Percentiles rank a stretch among this genome's conserved stretches.
These are phyloP conservation scores for Thalassiosira delicatula DNA, from an alignment of 352 stramenopile species.

Conservation along the genomic window DNA sequence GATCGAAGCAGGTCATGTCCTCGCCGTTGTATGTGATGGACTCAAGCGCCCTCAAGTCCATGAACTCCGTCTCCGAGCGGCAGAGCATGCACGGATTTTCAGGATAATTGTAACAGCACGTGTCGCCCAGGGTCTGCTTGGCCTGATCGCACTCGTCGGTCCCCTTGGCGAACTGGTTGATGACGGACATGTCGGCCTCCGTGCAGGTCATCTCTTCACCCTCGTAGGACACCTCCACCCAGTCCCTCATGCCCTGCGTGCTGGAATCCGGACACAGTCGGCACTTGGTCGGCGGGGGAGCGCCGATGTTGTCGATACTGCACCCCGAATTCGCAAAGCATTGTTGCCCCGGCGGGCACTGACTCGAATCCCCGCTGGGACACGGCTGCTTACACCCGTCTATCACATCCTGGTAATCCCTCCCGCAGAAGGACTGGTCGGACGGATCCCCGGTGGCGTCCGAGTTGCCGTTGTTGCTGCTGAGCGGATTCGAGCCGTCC, in stretches of 20 bases:
- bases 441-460: slow-evolving; percentile 43
- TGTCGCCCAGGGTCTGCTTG: slow-evolving; percentile 45
- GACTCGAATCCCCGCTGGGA: slow-evolving; percentile 42
- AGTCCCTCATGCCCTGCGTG: slow-evolving; percentile 68
- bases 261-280: slow-evolving; percentile 63
- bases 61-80: slow-evolving; percentile 65
- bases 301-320: slow-evolving; percentile 64
- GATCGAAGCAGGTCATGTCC: slow-evolving; percentile 61
- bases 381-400: slow-evolving; percentile 50
- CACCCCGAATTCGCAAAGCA: slow-evolving; percentile 69
- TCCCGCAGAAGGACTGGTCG: slow-evolving; percentile 67
- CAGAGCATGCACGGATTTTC: slow-evolving; percentile 71
- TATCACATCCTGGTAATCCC: slow-evolving; percentile 47
- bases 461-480: slow-evolving; percentile 65
- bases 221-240: slow-evolving; percentile 57
- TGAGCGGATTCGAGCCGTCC: slow-evolving; percentile 59
- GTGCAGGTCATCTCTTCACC: slow-evolving; percentile 58
- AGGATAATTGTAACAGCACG: slow-evolving; percentile 65
- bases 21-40: slow-evolving; percentile 57
- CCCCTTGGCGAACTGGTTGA: slow-evolving; percentile 52
- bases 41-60: slow-evolving; percentile 57
- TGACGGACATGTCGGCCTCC: slow-evolving; percentile 61
- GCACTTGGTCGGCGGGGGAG: slow-evolving; percentile 62
- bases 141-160: slow-evolving; percentile 58
- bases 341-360: slow-evolving; percentile 52